Evolutionary conservation across 169 alveolate genomes (phyloP).

Genomic region (Eimeria brunetti): DNA sequence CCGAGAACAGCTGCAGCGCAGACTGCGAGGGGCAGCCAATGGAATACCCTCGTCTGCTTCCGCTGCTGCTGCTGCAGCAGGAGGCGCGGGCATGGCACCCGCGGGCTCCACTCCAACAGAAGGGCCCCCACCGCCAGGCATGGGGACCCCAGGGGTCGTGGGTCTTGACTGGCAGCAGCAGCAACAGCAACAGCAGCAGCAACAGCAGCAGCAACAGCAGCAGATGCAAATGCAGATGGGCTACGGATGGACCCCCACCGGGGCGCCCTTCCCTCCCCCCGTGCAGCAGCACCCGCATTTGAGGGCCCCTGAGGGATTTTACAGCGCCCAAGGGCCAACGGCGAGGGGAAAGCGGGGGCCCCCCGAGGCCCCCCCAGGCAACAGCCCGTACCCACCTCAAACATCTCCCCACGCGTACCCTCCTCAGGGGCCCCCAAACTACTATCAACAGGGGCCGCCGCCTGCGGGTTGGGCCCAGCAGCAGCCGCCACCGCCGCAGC

Average conservation of each 20-base stretch:
- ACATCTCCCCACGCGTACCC: slow-evolving; percentile 4
- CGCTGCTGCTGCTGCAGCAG: not conserved
- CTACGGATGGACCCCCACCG: slow-evolving; percentile 36
- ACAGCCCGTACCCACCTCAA: slow-evolving; percentile 8
- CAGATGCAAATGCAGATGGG: slow-evolving; percentile 45
- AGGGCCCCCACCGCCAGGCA: slow-evolving; percentile 1
- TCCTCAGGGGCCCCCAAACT: slow-evolving; percentile 35
- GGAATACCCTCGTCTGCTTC: not conserved
- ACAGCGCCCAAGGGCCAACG: slow-evolving; percentile 49
- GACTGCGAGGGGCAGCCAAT: slow-evolving; percentile 36
- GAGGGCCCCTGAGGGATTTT: slow-evolving; percentile 55
- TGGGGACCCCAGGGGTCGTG: slow-evolving; percentile 24
- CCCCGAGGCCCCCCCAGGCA: slow-evolving; percentile 38
- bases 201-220: slow-evolving; percentile 20
- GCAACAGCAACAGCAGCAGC: slow-evolving; percentile 17
- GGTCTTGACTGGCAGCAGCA: slow-evolving; percentile 35
- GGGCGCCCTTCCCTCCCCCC: not conserved
- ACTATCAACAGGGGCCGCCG: slow-evolving; percentile 3
- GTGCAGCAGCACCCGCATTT: slow-evolving; percentile 31
- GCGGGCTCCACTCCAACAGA: slow-evolving; percentile 4
- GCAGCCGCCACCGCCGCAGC: slow-evolving; percentile 29
- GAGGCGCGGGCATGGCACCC: not conserved
- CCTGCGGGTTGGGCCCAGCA: slow-evolving; percentile 23
- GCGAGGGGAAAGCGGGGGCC: slow-evolving; percentile 25
- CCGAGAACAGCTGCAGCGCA: slow-evolving; percentile 54